Base-by-base conservation (phyloP, 805 yeast species). In the Myxozyma mucilagina region DNA sequence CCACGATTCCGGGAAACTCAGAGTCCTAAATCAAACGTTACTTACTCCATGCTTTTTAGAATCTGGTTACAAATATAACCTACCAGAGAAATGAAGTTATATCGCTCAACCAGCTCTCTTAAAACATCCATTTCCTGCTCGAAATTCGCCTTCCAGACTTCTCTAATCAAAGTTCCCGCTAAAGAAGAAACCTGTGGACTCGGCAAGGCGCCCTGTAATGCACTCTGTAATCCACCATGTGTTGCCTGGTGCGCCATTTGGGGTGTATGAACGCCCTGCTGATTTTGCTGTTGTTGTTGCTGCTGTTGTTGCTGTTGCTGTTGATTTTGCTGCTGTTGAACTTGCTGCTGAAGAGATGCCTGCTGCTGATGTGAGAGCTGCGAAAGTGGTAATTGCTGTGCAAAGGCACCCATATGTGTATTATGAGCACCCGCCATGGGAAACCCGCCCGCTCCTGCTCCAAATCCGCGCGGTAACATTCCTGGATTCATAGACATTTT, bases 1-100 rank as follows among this genome's bases (percentile, higher is more conserved):
- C 97, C 32, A 93, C 87, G 24, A 96, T 89, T 0, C 99, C 99
- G 0, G 97, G 97, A 71, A 94, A 91, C 73, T 94, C 98, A 50
- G 96, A 91, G 68, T 91, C 92, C 60, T 91, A 16, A 16, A 2
- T 89, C 82, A 31, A 16, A 29, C 36, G 10, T 14, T 20, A 7
- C 41, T 10, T 31, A 44, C 34, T 6, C 20, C 36, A 11, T 4
- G 32, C 42, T 4, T 87, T 82, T 67, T 80, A 78, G 73, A 72
- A 16, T 73, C 74, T 5, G 73, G 71, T 39, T 57, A 71, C 59
- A 8, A 36, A 31, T 18, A 44, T 8, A 20, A 42, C 57, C 16
- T 53, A 64, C 68, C 55, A 67, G 45, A 2, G 80, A 71, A 8
- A 78, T 69, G 56, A 72, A 74, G 50, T 74, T 75, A 68, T 75